These are phyloP conservation scores for Brassica cretica DNA, from an alignment of 345 rosid species.

Conservation along the genomic window DNA sequence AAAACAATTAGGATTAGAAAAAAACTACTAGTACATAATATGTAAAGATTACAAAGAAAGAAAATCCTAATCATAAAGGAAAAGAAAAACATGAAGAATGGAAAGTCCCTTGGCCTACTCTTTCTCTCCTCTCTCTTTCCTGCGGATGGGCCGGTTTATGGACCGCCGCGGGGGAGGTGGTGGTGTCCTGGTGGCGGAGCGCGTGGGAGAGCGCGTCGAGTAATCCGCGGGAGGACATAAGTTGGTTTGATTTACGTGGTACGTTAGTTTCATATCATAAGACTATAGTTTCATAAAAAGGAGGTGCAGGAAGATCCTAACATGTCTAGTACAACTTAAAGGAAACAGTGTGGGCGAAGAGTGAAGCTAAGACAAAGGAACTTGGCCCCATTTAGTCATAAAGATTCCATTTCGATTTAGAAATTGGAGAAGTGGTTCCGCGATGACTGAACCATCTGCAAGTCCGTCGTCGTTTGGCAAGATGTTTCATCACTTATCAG, in stretches of 20 bases:
- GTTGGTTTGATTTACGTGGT: slow-evolving; percentile 43
- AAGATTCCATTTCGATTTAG: slow-evolving; percentile 31
- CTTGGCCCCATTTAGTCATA: slow-evolving; percentile 14
- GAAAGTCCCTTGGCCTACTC: too few species aligned
- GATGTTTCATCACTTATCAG: slow-evolving; percentile 74
- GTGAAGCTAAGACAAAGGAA: slow-evolving; percentile 5
- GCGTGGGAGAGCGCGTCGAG: slow-evolving; percentile 87
- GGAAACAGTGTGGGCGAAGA: slow-evolving; percentile 11
- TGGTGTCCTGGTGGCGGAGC: slow-evolving; percentile 59
- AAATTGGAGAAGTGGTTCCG: slow-evolving; percentile 76
- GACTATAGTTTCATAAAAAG: not conserved
- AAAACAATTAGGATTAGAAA: too few species aligned
- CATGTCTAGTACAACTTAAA: slow-evolving; percentile 38
- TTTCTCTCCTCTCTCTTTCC: too few species aligned
- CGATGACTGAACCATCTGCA: slow-evolving; percentile 75
- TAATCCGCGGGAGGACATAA: slow-evolving; percentile 68
- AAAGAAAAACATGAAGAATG: too few species aligned
- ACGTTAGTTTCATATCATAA: slow-evolving; percentile 26
- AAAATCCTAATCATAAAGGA: too few species aligned
- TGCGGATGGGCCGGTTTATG: too few species aligned
- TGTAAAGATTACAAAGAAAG: too few species aligned
- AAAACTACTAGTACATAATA: too few species aligned
- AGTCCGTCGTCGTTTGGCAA: slow-evolving; percentile 75
- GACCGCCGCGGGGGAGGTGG: slow-evolving; percentile 62
- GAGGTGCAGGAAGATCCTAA: slow-evolving; percentile 35